These are phyloP conservation scores for Phascolomyces articulosus DNA, from an alignment of 371 early-diverging fungal species.

Conservation along the genomic window DNA sequence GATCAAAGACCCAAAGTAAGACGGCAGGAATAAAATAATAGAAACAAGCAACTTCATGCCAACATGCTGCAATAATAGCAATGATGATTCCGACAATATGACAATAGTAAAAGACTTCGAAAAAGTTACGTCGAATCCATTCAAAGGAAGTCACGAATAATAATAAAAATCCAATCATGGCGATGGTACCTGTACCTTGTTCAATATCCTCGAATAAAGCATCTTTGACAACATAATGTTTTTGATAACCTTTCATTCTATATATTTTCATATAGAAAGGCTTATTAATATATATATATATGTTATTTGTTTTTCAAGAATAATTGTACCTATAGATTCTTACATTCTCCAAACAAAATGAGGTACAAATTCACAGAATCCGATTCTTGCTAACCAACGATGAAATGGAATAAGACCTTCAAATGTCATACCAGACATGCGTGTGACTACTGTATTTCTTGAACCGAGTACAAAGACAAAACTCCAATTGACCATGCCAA, in stretches of 20 bases:
- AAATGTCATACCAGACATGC: constrained; percentile 48
- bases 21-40: constrained; percentile 45
- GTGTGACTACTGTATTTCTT: constrained; percentile 40
- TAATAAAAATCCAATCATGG: constrained; percentile 43
- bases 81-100: constrained; percentile 44
- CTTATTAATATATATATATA: no score
- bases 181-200: constrained; percentile 41
- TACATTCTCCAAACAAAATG: constrained; percentile 53
- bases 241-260: constrained; percentile 26
- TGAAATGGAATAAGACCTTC: constrained; percentile 50
- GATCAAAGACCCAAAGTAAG: constrained; percentile 43
- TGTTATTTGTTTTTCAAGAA: neutral
- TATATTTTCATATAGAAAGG: no score
- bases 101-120: constrained; percentile 46
- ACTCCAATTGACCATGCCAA: constrained; percentile 50
- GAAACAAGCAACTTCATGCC: constrained; percentile 44
- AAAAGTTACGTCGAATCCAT: constrained; percentile 42
- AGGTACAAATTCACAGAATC: constrained; percentile 40
- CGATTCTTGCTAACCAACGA: constrained; percentile 50
- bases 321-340: constrained; percentile 8
- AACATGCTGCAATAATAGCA: constrained; percentile 36
- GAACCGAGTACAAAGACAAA: constrained; percentile 51
- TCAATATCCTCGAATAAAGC: constrained; percentile 37
- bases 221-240: constrained; percentile 10
- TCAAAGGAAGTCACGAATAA: constrained; percentile 46